Base-by-base conservation (phyloP, 78 protist species). In the Capsaspora owczarzaki region DNA sequence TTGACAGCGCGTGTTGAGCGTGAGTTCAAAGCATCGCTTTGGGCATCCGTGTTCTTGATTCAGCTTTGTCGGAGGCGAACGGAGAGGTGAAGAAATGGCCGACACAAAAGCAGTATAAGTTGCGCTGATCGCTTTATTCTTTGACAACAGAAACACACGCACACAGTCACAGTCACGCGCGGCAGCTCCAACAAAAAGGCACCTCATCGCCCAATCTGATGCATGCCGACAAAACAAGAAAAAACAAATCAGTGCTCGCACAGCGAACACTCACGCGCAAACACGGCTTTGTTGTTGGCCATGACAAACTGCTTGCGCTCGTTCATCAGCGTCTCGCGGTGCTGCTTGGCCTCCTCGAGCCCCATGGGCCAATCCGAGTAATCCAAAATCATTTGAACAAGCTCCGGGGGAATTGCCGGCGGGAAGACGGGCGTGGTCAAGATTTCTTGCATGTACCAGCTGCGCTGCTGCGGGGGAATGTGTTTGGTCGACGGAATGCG, bases 241-340 rank as follows among this genome's bases (percentile, higher is more conserved):
- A 49, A 49, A 49, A 25, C 66, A 2, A 29, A 16, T 78, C 43
- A 83, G 43, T 83, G 86, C 25, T 83, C 86, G 43, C 86, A 83
- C 40, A 83, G 44, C 14, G 77, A 74, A 29, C 41, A 83, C 6
- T 8, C 75, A 22, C 86, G 49, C 61, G 66, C 68, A 40, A 35
- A 83, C 22, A 53, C 23, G 27, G 35, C 70, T 20, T n/a, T 40
- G 27, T 71, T 31, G 44, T 61, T 19, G 38, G 20, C 72, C 19
- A 46, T 25, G 43, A 61, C 76, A 61, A 83, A 61, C 63, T 61
- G 47, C 68, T 74, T 83, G 46, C 86, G 61, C 72, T 83, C 86
- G 35, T 82, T 12, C 86, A 83, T 83, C 61, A 83, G 79, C 47
- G 79, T 42, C 37, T 43, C 75, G 16, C 86, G 37, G n/a, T 83